These are phyloP conservation scores for Triticum urartu DNA, from an alignment of 176 grass and related monocot species.

Conservation along the genomic window DNA sequence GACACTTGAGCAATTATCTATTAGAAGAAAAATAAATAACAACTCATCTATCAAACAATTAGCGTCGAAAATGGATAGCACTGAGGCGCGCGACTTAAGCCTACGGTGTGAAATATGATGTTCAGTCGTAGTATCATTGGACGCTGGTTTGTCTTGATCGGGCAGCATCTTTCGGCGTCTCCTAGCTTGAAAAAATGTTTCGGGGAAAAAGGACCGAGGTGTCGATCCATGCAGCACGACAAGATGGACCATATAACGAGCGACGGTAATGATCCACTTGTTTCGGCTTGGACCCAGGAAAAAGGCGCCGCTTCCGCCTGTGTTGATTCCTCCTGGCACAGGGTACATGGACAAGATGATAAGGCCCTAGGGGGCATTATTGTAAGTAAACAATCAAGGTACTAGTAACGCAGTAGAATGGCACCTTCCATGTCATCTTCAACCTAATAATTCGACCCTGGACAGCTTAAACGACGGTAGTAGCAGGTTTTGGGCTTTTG, in stretches of 20 bases:
- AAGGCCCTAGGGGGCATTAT: neutral
- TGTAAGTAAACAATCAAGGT: constrained; percentile 1
- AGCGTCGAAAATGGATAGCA: too few species aligned
- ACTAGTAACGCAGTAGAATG: neutral
- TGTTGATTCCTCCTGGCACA: constrained; percentile 12
- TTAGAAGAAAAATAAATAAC: too few species aligned
- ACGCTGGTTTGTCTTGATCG: neutral
- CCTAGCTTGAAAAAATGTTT: neutral
- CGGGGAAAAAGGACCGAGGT: neutral
- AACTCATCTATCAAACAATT: too few species aligned
- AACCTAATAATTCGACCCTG: neutral
- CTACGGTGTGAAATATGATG: too few species aligned
- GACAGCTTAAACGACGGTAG: neutral
- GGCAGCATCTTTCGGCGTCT: neutral
- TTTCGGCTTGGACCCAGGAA: neutral
- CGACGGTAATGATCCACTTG: neutral
- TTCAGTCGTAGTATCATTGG: too few species aligned
- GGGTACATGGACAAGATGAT: neutral
- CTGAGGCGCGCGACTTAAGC: too few species aligned
- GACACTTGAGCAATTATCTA: too few species aligned
- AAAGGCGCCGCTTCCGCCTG: neutral
- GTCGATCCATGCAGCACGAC: neutral
- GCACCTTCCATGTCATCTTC: neutral
- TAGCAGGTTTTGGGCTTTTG: neutral
- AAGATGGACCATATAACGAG: neutral